Conservation (phyloP, 768 basidiomycete species). For the Tremella mesenterica region DNA sequence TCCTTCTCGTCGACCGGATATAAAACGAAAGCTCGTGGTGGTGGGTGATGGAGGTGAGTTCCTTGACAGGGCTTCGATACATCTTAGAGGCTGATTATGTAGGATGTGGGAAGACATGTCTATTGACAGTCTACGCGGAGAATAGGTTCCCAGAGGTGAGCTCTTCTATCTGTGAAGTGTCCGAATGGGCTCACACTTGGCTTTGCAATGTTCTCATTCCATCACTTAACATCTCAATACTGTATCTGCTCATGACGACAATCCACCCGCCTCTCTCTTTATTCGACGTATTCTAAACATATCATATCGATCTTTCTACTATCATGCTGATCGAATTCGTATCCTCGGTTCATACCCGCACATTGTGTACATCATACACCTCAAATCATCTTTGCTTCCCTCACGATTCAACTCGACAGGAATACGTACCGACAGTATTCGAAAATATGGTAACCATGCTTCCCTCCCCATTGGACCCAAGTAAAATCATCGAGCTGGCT, state of each 20-base stretch:
- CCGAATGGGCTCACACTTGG: neutral
- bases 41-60: constrained; percentile 42
- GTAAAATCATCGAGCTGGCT: constrained; percentile 40
- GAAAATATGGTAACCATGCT: constrained; percentile 42
- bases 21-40: constrained; percentile 39
- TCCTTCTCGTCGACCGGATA: constrained; percentile 32
- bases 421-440: constrained; percentile 45
- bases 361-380: too few relatives aligned
- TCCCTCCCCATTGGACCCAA: constrained; percentile 38
- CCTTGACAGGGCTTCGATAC: neutral
- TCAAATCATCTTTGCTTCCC: neutral
- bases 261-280: too few relatives aligned
- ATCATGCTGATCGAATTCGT: too few relatives aligned
- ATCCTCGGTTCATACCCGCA: too few relatives aligned
- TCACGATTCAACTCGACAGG: constrained; percentile 10
- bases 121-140: constrained; percentile 44
- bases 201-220: too few relatives aligned
- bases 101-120: constrained; percentile 45
- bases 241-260: too few relatives aligned
- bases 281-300: too few relatives aligned
- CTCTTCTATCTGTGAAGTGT: neutral
- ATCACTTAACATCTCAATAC: too few relatives aligned
- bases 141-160: constrained; percentile 42
- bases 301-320: too few relatives aligned
- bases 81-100: neutral